Percentiles rank a stretch among this genome's conserved stretches.
Evolutionary conservation across 129 eudicot genomes (phyloP).

Genomic region (Chrysanthemum makinoi): DNA sequence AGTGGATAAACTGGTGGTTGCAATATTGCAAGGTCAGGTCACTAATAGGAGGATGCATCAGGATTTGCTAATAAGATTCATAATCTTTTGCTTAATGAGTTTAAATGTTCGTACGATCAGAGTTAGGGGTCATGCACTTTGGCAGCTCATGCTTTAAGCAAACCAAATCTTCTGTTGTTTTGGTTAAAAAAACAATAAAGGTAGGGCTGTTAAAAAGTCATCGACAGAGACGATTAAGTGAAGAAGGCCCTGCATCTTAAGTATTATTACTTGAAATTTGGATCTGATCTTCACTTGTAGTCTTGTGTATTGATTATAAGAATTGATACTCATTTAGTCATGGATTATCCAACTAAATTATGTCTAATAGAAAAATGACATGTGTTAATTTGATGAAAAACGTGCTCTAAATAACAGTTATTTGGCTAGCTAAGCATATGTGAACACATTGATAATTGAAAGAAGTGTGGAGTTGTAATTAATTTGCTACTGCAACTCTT

Average conservation of each 20-base stretch:
- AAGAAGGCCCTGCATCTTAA: constrained; percentile 8
- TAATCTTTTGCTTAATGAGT: constrained; percentile 11
- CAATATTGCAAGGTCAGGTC: constrained; percentile 11
- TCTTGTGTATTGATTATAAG: neutral
- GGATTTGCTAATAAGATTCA: constrained; percentile 15
- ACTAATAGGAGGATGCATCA: constrained; percentile 9
- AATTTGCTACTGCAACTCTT: constrained; percentile 1
- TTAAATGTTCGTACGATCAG: constrained; percentile 18
- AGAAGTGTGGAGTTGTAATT: neutral
- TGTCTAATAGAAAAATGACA: neutral
- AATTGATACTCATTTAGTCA: constrained; percentile 9
- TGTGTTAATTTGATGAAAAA: constrained; percentile 5
- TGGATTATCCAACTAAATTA: neutral
- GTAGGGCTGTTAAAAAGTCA: constrained; percentile 1
- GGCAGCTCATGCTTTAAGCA: constrained; percentile 10
- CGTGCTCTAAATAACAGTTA: neutral
- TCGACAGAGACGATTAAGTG: constrained; percentile 7
- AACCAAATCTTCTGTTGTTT: neutral
- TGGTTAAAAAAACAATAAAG: neutral
- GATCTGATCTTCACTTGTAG: neutral
- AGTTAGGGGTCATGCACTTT: constrained; percentile 4
- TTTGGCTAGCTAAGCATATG: neutral
- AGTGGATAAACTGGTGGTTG: neutral
- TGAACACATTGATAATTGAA: constrained; percentile 2
- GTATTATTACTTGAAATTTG: constrained; percentile 4